Percentiles rank a stretch among this genome's conserved stretches.
Evolutionary conservation across 192 early-diverging fungal species (phyloP).

Genomic region (Rhizophagus clarus): DNA sequence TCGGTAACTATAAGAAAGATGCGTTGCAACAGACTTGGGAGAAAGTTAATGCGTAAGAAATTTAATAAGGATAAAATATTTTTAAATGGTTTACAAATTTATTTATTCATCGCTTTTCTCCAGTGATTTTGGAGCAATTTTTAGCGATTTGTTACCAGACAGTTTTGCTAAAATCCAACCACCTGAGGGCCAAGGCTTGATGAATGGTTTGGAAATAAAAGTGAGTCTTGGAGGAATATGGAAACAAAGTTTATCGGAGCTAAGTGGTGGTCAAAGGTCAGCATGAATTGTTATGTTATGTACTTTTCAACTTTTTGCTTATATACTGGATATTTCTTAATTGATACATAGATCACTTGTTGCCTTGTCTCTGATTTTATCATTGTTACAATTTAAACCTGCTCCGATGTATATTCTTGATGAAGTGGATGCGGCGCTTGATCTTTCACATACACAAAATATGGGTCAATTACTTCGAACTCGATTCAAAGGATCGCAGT

Average conservation of each 20-base stretch:
- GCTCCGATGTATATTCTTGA: constrained; percentile 99
- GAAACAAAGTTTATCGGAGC: constrained; percentile 95
- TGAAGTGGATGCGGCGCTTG: constrained; percentile 98
- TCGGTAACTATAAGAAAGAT: constrained; percentile 92
- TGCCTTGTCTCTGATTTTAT: constrained; percentile 93
- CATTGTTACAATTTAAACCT: constrained; percentile 96
- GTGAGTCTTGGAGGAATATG: constrained; percentile 95
- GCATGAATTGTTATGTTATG: background rate
- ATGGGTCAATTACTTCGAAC: constrained; percentile 93
- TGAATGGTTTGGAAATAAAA: constrained; percentile 89
- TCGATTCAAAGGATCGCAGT: constrained; percentile 95
- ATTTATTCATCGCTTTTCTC: background rate
- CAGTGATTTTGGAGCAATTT: constrained; percentile 95
- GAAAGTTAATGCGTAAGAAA: constrained; percentile 79
- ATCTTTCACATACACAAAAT: constrained; percentile 98
- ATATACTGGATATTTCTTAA: constrained; percentile 22
- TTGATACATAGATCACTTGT: constrained; percentile 75
- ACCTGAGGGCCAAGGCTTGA: constrained; percentile 78
- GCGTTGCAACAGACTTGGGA: constrained; percentile 86
- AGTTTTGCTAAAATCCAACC: constrained; percentile 88
- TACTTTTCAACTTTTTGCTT: background rate
- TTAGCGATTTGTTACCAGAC: constrained; percentile 91
- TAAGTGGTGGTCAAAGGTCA: constrained; percentile 95
- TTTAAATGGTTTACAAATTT: constrained; percentile 7
- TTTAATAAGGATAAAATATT: background rate